Evolutionary conservation across 163 green algal species (phyloP).

Genomic region (Chloroidium sp.): DNA sequence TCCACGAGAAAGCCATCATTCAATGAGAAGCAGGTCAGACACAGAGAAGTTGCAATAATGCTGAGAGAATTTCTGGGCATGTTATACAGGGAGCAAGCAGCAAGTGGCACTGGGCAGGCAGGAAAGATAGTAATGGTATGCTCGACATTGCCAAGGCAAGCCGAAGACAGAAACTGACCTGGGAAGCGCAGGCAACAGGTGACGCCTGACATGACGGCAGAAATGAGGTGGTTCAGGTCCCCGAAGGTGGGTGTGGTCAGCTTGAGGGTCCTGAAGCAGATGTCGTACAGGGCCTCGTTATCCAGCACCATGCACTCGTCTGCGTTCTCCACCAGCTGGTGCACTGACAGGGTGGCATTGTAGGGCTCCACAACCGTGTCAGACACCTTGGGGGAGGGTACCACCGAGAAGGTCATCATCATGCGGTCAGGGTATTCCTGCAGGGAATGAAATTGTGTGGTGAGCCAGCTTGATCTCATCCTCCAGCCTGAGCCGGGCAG

Average conservation of each 20-base stretch:
- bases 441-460: neutral
- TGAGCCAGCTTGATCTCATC: too few species aligned
- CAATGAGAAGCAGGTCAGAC: too few species aligned
- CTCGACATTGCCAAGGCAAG: too few species aligned
- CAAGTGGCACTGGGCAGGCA: too few species aligned
- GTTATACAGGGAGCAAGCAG: too few species aligned
- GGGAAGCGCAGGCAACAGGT: slow-evolving; percentile 98
- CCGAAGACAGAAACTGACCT: slow-evolving; percentile 22
- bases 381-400: slow-evolving; percentile 92
- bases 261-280: slow-evolving; percentile 99
- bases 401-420: slow-evolving; percentile 96
- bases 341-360: slow-evolving; percentile 91
- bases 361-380: slow-evolving; percentile 89
- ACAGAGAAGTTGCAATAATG: too few species aligned
- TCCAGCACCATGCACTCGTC: slow-evolving; percentile 97
- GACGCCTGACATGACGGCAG: slow-evolving; percentile 94
- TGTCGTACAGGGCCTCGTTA: slow-evolving; percentile 98
- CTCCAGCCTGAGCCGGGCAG: too few species aligned
- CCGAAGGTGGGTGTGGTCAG: slow-evolving; percentile 96
- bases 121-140: too few species aligned
- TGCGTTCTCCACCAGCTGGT: slow-evolving; percentile 97
- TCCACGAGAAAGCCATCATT: too few species aligned
- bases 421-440: slow-evolving; percentile 94
- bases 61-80: too few species aligned
- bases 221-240: slow-evolving; percentile 99